Evolutionary conservation across 305 asterid species (phyloP), one percentile per base, ranked within the genome.

Genomic region (Solanum hybrid): DNA sequence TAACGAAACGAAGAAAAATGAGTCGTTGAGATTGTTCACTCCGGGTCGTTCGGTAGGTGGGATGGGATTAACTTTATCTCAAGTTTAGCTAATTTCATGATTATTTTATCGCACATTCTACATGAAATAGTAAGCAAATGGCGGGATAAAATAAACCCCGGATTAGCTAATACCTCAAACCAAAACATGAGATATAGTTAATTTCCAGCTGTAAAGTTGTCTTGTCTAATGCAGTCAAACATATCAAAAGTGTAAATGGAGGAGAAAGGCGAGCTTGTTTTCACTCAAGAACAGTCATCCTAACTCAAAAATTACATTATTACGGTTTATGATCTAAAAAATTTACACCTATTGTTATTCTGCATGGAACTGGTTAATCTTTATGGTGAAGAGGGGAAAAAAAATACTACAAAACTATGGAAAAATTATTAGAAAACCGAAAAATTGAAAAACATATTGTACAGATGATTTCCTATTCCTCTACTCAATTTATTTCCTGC

Each of bases 401-500:
- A 38, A 38, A 24, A 10, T 51, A 31, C 11, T 1, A 12, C n/a
- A 51, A 17, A 90, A 29, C 3, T 20, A 46, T 16, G 79, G 7
- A 92, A 79, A 90, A 89, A 81, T 90, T 82, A 86, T 79, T 66
- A 84, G 36, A 66, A 72, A 76, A 87, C 80, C 2, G 72, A 90
- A 86, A 75, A 87, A 38, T 9, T 29, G 75, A 5, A 84, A 27
- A n/a, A 82, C 82, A 56, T 17, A 60, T 85, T 90, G 88, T 90
- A 88, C 94, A 91, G 87, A 20, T 32, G 73, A 66, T 72, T 90
- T 79, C 71, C 90, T 60, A 60, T 32, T 85, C 88, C 22, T 16
- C 76, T 85, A 56, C 42, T 87, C 91, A 60, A 76, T 90, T 88
- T 90, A 91, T 81, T 84, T 56, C 94, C 89, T 91, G 92, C 95